These are phyloP conservation scores for Pleurostoma richardsiae DNA, from an alignment of 2,329 filamentous ascomycete species.

Conservation along the genomic window DNA sequence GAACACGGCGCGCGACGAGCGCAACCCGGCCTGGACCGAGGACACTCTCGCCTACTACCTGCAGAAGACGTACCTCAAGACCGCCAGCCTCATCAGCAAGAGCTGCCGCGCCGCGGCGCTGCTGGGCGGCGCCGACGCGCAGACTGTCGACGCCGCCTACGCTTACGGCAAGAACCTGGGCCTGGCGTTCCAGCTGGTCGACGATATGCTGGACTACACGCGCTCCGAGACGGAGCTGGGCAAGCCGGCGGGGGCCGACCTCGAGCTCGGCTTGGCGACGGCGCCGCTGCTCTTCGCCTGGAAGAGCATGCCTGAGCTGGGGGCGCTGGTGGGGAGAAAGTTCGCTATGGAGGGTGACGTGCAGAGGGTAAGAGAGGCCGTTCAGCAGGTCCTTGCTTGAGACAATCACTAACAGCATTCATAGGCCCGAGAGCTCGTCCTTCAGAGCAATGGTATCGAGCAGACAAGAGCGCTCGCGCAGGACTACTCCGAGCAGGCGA, in stretches of 20 bases:
- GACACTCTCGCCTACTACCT: slow-evolving; percentile 90
- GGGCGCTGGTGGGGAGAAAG: slow-evolving; percentile 84
- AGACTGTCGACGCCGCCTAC: slow-evolving; percentile 88
- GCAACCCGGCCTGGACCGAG: slow-evolving; percentile 78
- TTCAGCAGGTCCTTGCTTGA: too few species aligned
- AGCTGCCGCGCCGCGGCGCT: slow-evolving; percentile 87
- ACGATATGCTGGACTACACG: slow-evolving; percentile 97
- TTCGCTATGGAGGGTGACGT: slow-evolving; percentile 83
- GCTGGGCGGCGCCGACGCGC: slow-evolving; percentile 67
- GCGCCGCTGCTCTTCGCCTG: slow-evolving; percentile 93
- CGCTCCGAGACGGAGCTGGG: slow-evolving; percentile 78
- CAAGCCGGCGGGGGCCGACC: slow-evolving; percentile 90
- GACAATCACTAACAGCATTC: neutral
- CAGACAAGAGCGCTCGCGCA: slow-evolving; percentile 87
- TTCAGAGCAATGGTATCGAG: slow-evolving; percentile 79
- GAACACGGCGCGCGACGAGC: slow-evolving; percentile 87
- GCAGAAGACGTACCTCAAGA: slow-evolving; percentile 98
- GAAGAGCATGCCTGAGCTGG: slow-evolving; percentile 81
- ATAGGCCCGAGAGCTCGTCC: slow-evolving; percentile 82
- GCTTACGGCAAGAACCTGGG: slow-evolving; percentile 89
- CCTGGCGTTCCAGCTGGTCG: slow-evolving; percentile 92
- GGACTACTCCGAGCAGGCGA: slow-evolving; percentile 84
- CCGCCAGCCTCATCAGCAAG: slow-evolving; percentile 92
- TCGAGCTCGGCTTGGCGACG: slow-evolving; percentile 89
- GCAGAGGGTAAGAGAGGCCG: slow-evolving; percentile 56